Evolutionary conservation across 306 rosid species (phyloP).

Genomic region (Argentina anserina): DNA sequence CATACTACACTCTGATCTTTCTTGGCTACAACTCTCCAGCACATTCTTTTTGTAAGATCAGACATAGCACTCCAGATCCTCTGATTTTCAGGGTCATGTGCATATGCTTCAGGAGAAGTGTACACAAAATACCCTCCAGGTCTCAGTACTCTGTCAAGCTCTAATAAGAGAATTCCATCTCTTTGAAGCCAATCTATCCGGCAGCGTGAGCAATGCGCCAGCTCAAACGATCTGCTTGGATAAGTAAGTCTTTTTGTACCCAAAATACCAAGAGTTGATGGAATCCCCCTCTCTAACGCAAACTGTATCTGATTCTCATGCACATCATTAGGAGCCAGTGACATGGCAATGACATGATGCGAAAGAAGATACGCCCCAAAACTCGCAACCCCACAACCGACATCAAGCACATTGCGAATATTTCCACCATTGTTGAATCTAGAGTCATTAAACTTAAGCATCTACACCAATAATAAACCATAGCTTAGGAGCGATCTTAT

Average conservation of each 20-base stretch:
- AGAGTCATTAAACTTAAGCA: slow-evolving; percentile 55
- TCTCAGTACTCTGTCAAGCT: slow-evolving; percentile 56
- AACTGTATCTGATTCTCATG: slow-evolving; percentile 68
- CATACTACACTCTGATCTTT: slow-evolving; percentile 59
- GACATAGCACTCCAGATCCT: slow-evolving; percentile 52
- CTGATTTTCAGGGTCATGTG: slow-evolving; percentile 44
- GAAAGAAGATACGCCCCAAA: slow-evolving; percentile 66
- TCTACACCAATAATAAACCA: slow-evolving; percentile 30
- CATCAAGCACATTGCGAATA: slow-evolving; percentile 50
- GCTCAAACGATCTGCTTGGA: slow-evolving; percentile 61
- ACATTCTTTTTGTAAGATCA: slow-evolving; percentile 47
- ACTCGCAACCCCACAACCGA: slow-evolving; percentile 74
- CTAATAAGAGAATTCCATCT: slow-evolving; percentile 52
- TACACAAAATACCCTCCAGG: slow-evolving; percentile 65
- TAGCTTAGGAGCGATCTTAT: background rate
- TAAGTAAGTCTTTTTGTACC: slow-evolving; percentile 63
- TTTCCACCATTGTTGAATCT: slow-evolving; percentile 49
- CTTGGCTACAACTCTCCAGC: slow-evolving; percentile 52
- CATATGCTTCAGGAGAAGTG: slow-evolving; percentile 65
- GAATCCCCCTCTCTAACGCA: slow-evolving; percentile 66
- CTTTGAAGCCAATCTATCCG: slow-evolving; percentile 68
- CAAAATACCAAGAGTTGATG: slow-evolving; percentile 63
- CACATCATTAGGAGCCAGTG: slow-evolving; percentile 60
- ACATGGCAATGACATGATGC: slow-evolving; percentile 45
- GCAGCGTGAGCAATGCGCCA: slow-evolving; percentile 63